Base-by-base conservation (phyloP, 768 basidiomycete species). In the Pleurotus ostreatus region DNA sequence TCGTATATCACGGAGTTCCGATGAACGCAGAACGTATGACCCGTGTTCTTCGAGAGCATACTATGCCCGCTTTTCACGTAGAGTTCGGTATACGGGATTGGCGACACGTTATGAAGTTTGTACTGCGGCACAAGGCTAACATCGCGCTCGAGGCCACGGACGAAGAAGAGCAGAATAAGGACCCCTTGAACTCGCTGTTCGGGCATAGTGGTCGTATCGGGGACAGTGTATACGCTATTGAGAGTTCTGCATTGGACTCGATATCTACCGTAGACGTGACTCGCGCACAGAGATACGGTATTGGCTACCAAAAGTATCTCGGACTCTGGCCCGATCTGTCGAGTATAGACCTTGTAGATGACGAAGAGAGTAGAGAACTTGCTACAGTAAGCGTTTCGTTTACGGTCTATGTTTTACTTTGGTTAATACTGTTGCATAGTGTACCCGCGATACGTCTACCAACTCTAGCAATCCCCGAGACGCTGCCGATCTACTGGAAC, bases 21-120 rank as follows among this genome's bases (percentile, higher is more conserved):
- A 48, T 56, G 45, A 26, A 59, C 5, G 44, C 25, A 15, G 15
- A 12, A 4, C 18, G 26, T 4, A 56, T 56, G 25, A 56, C 43
- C 3, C 2, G 9, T 2, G 46, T 44, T 5, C 20, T 59, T 12
- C 12, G 15, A 5, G 12, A 13, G 5, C 13, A 16, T 12, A 56
- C 55, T 4, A 1, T 4, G 11, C 30, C 38, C 1, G 11, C 4
- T 0, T 43, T 56, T 8, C 38, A 44, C 3, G 11, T 40, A 5
- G 18, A 30, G 2, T 34, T 56, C 20, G 48, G 55, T 6, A 38
- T 59, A 34, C 55, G 58, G 1, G 7, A 18, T 13, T 49, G 20
- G 7, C 55, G 56, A 3, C 58, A 59, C 39, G 18, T 41, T 1
- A 38, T 48, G 58, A 20, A n/a, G 11, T 45, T 41, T 7, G 22